These are phyloP conservation scores for Stemphylium beticola DNA, from an alignment of 2,329 filamentous ascomycete genomes.

Conservation along the genomic window DNA sequence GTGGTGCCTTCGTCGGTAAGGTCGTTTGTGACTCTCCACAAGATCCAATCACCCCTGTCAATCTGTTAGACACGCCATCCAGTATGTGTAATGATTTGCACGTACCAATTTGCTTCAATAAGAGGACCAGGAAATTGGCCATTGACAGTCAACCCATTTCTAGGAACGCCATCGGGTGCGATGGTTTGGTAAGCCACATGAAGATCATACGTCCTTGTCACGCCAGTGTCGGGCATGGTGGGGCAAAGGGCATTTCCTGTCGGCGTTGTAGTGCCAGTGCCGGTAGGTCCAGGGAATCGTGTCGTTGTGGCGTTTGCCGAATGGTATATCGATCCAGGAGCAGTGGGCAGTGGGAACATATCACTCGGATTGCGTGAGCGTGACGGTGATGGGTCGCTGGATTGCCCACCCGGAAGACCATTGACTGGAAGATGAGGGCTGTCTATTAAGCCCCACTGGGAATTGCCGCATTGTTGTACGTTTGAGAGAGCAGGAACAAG, in stretches of 20 bases:
- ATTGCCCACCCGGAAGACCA: constrained; percentile 22
- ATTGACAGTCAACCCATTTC: constrained; percentile 38
- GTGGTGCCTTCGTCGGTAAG: constrained; percentile 43
- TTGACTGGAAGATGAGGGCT: constrained; percentile 32
- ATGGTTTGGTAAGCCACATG: constrained; percentile 36
- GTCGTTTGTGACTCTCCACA: constrained; percentile 38
- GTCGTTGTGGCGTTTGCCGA: constrained; percentile 15
- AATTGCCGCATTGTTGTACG: constrained; percentile 35
- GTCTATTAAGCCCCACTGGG: constrained; percentile 37
- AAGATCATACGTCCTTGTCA: constrained; percentile 40
- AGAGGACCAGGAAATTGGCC: constrained; percentile 43
- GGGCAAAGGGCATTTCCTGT: constrained; percentile 22
- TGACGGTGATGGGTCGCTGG: constrained; percentile 7
- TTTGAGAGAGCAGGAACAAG: constrained; percentile 29
- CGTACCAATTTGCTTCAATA: constrained; percentile 40
- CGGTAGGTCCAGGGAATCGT: constrained; percentile 1
- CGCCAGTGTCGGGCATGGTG: constrained; percentile 41
- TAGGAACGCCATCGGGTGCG: constrained; percentile 38
- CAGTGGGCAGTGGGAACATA: constrained; percentile 15
- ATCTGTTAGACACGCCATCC: constrained; percentile 1
- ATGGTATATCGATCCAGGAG: constrained; percentile 6
- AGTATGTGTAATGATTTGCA: neutral
- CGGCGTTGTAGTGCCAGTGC: constrained; percentile 8
- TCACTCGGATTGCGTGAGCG: neutral
- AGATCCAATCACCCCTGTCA: constrained; percentile 38